Evolutionary conservation across 1,284 basidiomycete genomes (phyloP).

Genomic region (Inonotus obliquus): DNA sequence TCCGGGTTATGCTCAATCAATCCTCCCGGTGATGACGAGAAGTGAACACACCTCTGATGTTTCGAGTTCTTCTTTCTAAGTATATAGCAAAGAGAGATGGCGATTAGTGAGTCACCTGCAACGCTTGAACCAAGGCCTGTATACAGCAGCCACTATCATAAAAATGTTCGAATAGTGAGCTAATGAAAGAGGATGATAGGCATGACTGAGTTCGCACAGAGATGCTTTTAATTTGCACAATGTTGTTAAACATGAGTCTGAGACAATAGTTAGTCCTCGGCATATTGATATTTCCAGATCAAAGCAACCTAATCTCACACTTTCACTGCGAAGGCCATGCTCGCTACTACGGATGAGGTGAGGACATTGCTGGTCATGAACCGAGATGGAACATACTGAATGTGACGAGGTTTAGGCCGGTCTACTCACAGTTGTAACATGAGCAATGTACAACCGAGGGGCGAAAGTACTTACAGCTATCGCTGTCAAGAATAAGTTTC

Average conservation of each 20-base stretch:
- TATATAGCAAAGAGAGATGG: neutral
- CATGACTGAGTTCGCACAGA: neutral
- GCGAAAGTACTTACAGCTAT: neutral
- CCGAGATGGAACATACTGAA: neutral
- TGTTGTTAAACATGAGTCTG: neutral
- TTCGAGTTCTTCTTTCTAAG: neutral
- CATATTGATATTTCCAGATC: too few species aligned
- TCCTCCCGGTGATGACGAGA: neutral
- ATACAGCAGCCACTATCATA: neutral
- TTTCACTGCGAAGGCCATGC: too few species aligned
- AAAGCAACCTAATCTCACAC: too few species aligned
- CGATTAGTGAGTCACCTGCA: neutral
- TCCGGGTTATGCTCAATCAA: too few species aligned
- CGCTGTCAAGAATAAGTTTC: neutral
- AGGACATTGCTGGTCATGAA: too few species aligned
- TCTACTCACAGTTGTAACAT: neutral
- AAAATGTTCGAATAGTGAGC: neutral
- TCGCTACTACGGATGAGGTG: too few species aligned
- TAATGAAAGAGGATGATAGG: neutral
- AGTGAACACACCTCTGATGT: neutral
- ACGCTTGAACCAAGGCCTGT: neutral
- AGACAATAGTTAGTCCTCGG: too few species aligned
- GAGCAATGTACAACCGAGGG: neutral
- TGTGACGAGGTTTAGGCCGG: neutral
- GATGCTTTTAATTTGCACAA: neutral